Base-by-base conservation (phyloP, 139 green algal genomes). In the Parachlorella kessleri region DNA sequence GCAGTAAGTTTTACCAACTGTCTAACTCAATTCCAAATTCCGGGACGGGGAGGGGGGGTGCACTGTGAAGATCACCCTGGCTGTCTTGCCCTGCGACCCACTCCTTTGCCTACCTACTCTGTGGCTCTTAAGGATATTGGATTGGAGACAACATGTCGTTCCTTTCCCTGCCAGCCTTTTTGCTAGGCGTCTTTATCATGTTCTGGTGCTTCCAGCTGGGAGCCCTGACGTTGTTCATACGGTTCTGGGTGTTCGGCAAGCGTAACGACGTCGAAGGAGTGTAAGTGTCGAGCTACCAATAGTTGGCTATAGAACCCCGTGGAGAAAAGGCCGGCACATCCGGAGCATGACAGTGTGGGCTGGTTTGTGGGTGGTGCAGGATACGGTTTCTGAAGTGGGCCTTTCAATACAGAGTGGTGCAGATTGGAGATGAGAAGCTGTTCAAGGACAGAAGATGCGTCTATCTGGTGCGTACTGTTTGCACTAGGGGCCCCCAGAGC, bases 391-490 rank as follows among this genome's bases (percentile, higher is more conserved):
- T 81, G 0, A 81, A 70, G 37, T 35, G n/a, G 6, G 36, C 36
- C 42, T 75, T 93, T 18, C 65, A 37, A 1, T 83, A 81, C 8
- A 75, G 72, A 4, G 68, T 89, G 6, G 24, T 85, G 14, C 73
- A 70, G 39, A 54, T 90, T 54, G 73, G 76, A 4, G 63, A 74
- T 6, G 68, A 75, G 6, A 41, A 76, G n/a, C 66, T 92, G 2
- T 91, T 88, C 81, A 87, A 66, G 0, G 83, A n/a, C n/a, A n/a
- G 79, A 1, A 78, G 70, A 3, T 80, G 78, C 71, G 83, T 97
- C 33, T 94, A 90, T 55, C 77, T 97, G 81, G 86, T 95, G 75
- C 39, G 84, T 48, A 28, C 14, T 59, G n/a, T 0, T 59, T 18
- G 14, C 48, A 18, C 14, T 28, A 59, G 21, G 14, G 66, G 66